Base-by-base conservation (phyloP, 148 eudicot species). In the Rhododendron mucronatum region DNA sequence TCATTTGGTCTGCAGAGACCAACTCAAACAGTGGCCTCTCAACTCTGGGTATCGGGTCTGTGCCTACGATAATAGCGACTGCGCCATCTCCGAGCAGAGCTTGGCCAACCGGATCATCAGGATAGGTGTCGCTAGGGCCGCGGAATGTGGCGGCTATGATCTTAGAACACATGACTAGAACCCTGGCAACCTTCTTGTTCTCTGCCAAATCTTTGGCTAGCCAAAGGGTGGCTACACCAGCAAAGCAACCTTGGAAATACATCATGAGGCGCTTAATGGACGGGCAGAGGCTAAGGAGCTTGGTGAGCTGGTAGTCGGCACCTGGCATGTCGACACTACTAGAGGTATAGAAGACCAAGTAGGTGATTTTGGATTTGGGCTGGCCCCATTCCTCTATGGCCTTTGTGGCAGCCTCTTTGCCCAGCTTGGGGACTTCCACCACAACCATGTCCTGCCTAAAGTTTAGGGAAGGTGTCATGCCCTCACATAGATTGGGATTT, bases 201-300 rank as follows among this genome's bases (percentile, higher is more conserved):
- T 90, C 89, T 6, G 90, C 90, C 23, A 90, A 76, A 84, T 90
- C 92, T 50, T 90, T 88, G 83, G 90, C 92, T 41, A 90, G 9
- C 8, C 90, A 85, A 53, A 90, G 89, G 41, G 88, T 89, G 53
- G 89, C 88, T 71, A 90, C 91, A 5, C 89, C 88, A 57, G 91
- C 89, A 39, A 88, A 88, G 87, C 90, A 90, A 78, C 91, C 91
- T 45, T 90, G 92, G n/a, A 88, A 90, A 88, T 90, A 90, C 92
- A 90, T 88, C 89, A 90, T 90, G 85, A 90, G 84, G 30, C 91
- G 88, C 82, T 88, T 87, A 39, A 90, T 89, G 51, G 89, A 88
- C 12, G 87, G 88, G 61, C 87, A 81, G 39, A 90, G 89, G 8
- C 91, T 87, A 33, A 90, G 88, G 85, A 90, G 91, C 81, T 90